Evolutionary conservation across 2,329 filamentous ascomycete genomes (phyloP), one percentile per base, ranked within the genome.

Genomic region (Cordyceps fumosorosea): DNA sequence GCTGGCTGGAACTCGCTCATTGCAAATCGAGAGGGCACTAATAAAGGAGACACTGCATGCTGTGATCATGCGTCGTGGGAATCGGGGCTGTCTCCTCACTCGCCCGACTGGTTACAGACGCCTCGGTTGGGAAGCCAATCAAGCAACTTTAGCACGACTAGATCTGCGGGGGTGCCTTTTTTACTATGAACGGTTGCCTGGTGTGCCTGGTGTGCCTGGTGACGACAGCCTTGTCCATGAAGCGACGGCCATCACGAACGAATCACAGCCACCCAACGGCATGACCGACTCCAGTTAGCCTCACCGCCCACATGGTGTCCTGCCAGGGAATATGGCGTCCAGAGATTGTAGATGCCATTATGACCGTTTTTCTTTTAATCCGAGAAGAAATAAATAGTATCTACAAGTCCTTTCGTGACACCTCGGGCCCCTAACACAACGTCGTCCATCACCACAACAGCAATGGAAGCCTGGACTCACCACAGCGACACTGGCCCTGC

Each of bases 181-280:
- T 29, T 1, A 29, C 5, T 7, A 6, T 29, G 29, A 11, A 22
- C 22, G 29, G 34, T 7, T 54, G 20, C 32, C 52, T 54, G 20
- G 37, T 45, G 32, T 45, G 34, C 32, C 34, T 54, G 20, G 24
- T 32, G n/a, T 45, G 40, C 48, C 34, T 52, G 18, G 50, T 11
- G 37, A 45, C 29, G 34, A 48, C 26, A 34, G 55, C 48, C 54
- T 55, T 50, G 45, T 32, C 32, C 50, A 51, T 58, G 57, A 42
- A 42, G 72, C 66, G 70, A 60, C 61, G 70, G 67, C 63, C 70
- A 61, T 64, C 73, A 74, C 67, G 68, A 69, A 64, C 68, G 63
- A 70, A 70, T 70, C 67, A 70, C 62, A 62, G 59, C 42, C 45
- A 44, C 29, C 2, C 29, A 42, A 16, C 45, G 56, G 56, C 56